Percentiles rank a stretch among this genome's conserved stretches.
These are phyloP conservation scores for Tritrichomonas musculus DNA, from an alignment of 208 protist genomes.

Conservation along the genomic window DNA sequence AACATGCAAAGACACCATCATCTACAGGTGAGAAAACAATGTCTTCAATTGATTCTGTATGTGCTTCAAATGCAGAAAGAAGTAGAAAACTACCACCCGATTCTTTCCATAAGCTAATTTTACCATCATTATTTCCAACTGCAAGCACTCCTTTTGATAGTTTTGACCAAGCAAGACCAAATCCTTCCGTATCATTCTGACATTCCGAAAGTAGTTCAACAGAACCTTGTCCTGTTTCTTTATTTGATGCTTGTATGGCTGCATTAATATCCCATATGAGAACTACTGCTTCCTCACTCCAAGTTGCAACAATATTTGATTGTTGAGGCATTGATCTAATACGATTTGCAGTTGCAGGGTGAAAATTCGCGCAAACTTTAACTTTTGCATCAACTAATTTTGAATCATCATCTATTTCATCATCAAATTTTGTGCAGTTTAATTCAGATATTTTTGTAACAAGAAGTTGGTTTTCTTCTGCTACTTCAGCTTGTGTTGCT, in stretches of 20 bases:
- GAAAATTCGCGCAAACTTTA: conserved; percentile 8
- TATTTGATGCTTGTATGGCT: background rate
- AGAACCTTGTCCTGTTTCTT: background rate
- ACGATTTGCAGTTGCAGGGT: conserved; percentile 35
- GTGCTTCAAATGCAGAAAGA: background rate
- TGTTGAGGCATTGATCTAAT: conserved; percentile 35
- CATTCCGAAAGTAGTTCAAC: background rate
- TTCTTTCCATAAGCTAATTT: background rate
- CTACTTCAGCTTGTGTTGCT: conserved; percentile 37
- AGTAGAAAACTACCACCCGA: background rate
- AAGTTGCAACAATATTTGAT: conserved; percentile 37
- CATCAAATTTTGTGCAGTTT: conserved; percentile 36
- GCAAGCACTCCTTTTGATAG: background rate
- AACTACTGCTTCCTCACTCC: conserved; percentile 35
- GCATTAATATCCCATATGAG: conserved; percentile 38
- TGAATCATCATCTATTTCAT: background rate
- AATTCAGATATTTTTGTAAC: conserved; percentile 35
- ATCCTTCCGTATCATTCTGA: background rate
- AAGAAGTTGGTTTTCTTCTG: conserved; percentile 37
- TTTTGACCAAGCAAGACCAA: conserved; percentile 24
- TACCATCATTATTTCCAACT: background rate
- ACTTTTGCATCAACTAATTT: conserved; percentile 35
- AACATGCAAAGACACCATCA: conserved; percentile 38
- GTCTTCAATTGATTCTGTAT: conserved; percentile 37
- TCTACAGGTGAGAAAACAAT: conserved; percentile 38